Evolutionary conservation across 2,329 filamentous ascomycete species (phyloP), one percentile per base, ranked within the genome.

Genomic region (Ophiostoma perfectum): DNA sequence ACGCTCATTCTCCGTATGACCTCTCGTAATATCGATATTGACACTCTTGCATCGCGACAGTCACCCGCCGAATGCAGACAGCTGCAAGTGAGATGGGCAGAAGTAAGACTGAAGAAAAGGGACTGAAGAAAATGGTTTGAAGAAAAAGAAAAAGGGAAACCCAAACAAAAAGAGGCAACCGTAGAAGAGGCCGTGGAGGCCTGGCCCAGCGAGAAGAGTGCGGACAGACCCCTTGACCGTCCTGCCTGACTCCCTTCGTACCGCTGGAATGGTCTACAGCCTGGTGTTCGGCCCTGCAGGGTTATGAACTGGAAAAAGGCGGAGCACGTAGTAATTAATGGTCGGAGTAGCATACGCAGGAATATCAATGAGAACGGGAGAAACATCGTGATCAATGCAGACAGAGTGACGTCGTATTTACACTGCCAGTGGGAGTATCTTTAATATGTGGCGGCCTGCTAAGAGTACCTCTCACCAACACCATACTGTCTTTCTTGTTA

Each of bases 401-500:
- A 9, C 52, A 58, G 38, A 58, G 55, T 60, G 55, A 60, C 55
- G 55, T 36, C 55, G 27, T 60, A 38, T 58, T 58, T 36, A 58
- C 52, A 58, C 47, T 52, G 18, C 3, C 18, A 8, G 5, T 5
- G 47, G 16, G n/a, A 6, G 52, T 58, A 38, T 27, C 8, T 58
- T 58, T 58, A 5, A 12, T 38, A 38, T 38, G 55, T 38, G 55
- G 27, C 12, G 27, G 12, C 9, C 52, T 9, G 52, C 2, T 16
- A 58, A 39, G 52, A 58, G 52, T 58, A 58, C 55, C 38, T 39
- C 36, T 58, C 27, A 27, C 27, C 2, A 27, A 2, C 27, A 27
- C 27, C 27, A 27, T 27, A 2, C 27, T 2, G 27, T 27, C 27
- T 27, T 27, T 1, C 27, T 27, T 27, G 27, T 27, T 27, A 27